These are phyloP conservation scores for Danielozyma ontarioensis DNA, from an alignment of 805 yeast genomes.

Conservation along the genomic window DNA sequence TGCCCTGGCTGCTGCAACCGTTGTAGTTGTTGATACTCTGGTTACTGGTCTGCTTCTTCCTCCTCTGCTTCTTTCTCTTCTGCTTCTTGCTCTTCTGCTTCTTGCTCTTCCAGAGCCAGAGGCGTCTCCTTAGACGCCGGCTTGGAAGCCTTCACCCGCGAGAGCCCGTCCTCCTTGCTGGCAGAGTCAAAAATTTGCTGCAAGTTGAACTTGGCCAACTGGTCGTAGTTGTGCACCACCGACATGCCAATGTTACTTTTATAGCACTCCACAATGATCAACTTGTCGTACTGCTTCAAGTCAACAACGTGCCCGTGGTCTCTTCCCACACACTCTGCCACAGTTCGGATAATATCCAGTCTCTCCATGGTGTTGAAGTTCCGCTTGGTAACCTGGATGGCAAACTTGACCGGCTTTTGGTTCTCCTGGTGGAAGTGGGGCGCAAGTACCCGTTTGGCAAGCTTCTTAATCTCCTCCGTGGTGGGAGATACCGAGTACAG, in stretches of 20 bases:
- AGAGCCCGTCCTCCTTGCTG: conserved; percentile 16
- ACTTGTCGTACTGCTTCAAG: conserved; percentile 69
- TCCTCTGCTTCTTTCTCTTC: conserved; percentile 8
- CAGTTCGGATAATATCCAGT: conserved; percentile 63
- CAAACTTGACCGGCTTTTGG: conserved; percentile 51
- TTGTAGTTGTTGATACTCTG: too few relatives aligned
- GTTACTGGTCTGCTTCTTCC: background rate
- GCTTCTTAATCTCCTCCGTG: conserved; percentile 56
- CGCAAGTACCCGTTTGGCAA: conserved; percentile 55
- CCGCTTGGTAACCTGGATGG: conserved; percentile 75
- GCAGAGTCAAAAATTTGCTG: conserved; percentile 74
- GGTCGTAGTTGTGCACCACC: conserved; percentile 63
- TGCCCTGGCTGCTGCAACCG: too few relatives aligned
- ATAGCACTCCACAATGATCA: conserved; percentile 82
- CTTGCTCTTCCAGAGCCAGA: conserved; percentile 7
- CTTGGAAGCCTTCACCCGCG: background rate
- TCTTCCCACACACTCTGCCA: conserved; percentile 69
- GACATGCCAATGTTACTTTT: conserved; percentile 86
- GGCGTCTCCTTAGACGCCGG: too few relatives aligned
- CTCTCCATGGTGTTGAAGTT: conserved; percentile 71
- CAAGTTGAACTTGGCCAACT: conserved; percentile 65
- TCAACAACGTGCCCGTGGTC: conserved; percentile 74
- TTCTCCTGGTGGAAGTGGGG: conserved; percentile 58
- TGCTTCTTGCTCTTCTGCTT: background rate
- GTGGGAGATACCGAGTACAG: conserved; percentile 70